Evolutionary conservation across 2,329 filamentous ascomycete species (phyloP).

Genomic region (Blastomyces parvus): DNA sequence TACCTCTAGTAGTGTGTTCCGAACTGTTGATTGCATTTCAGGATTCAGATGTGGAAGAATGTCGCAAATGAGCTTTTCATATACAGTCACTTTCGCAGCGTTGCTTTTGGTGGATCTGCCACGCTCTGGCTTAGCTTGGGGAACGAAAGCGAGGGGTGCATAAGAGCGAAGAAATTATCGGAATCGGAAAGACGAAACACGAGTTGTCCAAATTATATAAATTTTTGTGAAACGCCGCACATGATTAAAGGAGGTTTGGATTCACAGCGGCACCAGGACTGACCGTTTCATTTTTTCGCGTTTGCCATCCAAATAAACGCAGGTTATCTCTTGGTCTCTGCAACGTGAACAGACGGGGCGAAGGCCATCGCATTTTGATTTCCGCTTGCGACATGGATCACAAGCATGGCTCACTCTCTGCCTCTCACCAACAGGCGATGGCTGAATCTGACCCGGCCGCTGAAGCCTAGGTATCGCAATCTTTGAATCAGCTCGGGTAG

Average conservation of each 20-base stretch:
- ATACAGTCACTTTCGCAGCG: constrained; percentile 15
- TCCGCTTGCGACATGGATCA: constrained; percentile 27
- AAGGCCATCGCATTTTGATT: constrained; percentile 31
- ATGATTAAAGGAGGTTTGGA: constrained; percentile 8
- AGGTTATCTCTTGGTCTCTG: constrained; percentile 20
- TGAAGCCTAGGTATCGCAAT: constrained; percentile 18
- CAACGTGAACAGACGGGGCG: constrained; percentile 29
- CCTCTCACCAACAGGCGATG: constrained; percentile 11
- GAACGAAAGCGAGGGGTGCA: not conserved
- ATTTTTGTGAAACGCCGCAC: not conserved
- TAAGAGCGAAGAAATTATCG: not conserved
- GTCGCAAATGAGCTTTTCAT: constrained; percentile 16
- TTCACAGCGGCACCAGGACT: not conserved
- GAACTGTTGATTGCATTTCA: constrained; percentile 15
- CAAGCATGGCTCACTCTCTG: constrained; percentile 25
- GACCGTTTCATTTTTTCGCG: constrained; percentile 27
- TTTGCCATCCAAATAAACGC: constrained; percentile 28
- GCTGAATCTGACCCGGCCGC: constrained; percentile 10
- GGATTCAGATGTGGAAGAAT: constrained; percentile 14
- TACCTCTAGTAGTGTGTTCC: constrained; percentile 16
- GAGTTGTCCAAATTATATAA: not conserved
- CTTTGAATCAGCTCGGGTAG: constrained; percentile 12
- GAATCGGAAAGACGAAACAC: not conserved
- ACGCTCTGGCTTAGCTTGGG: not conserved
- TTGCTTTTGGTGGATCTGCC: constrained; percentile 15